Base-by-base conservation (phyloP, 129 eudicot genomes). In the Heracleum sosnowskyi region DNA sequence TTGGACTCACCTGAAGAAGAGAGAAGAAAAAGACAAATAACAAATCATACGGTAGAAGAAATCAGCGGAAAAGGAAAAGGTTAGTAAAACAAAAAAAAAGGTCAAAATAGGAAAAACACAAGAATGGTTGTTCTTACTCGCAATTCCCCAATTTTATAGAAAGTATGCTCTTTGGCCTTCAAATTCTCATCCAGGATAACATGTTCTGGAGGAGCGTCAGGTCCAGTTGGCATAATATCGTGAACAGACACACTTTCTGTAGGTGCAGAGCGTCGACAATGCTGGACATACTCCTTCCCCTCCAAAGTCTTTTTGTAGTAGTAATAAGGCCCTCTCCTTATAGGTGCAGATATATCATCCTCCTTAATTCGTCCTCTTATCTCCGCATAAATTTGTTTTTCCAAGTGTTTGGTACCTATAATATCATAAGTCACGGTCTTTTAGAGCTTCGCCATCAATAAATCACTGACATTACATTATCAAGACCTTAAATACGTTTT, bases 221-320 rank as follows among this genome's bases (percentile, higher is more conserved):
- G 83, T 63, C 97, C 98, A 74, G 92, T 88, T 74, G 96, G 76
- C 98, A 94, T 91, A 31, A 85, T 71, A 88, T 91, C 98, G 44
- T 88, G 72, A 75, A 91, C 96, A 73, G 97, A 86, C 17, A 82
- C 84, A 68, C 81, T 75, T 20, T 35, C 64, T 28, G 80, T 66
- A 84, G 88, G 37, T 78, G 80, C 91, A 75, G 78, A 82, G 77
- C 97, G 88, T 26, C 98, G 85, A 80, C 98, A 94, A 62, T 91
- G 92, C 74, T 90, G 97, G 35, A 79, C 91, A 81, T 94, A 94
- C 80, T 94, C 96, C 84, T 91, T 90, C 40, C 98, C 97, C 84
- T 94, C 91, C 85, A 91, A 77, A 53, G 93, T 94, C 78, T 91
- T 87, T 78, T 82, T 80, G 72, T 94, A 94, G 85, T 94, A 94